Percentiles rank a stretch among this genome's conserved stretches.
Evolutionary conservation across 192 early-diverging fungal species (phyloP).

Genomic region (Gamsiella multidivaricata): DNA sequence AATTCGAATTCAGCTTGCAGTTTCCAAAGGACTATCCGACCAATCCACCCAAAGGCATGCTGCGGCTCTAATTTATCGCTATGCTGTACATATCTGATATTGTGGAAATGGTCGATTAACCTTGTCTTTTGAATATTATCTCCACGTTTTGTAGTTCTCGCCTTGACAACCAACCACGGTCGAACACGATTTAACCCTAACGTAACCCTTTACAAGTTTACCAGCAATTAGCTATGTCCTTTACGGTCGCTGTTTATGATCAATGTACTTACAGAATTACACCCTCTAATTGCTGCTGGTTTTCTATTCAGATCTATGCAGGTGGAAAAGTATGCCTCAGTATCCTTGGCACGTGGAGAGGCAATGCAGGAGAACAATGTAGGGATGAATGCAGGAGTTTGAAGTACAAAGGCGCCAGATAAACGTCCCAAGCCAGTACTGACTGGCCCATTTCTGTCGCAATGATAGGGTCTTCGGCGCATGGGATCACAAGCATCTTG

Average conservation of each 20-base stretch:
- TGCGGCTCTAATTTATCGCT: background rate
- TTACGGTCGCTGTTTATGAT: background rate
- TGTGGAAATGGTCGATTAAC: no score
- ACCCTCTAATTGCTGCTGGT: background rate
- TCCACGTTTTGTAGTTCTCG: conserved; percentile 45
- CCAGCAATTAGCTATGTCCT: background rate
- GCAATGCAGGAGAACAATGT: conserved; percentile 65
- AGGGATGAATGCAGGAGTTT: conserved; percentile 9
- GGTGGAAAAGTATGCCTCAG: conserved; percentile 69
- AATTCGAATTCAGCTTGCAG: conserved; percentile 57
- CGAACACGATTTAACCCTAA: conserved; percentile 72
- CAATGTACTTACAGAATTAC: no score
- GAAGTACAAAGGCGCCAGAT: background rate
- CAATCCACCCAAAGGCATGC: conserved; percentile 62
- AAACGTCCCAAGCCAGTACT: background rate
- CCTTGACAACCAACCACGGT: conserved; percentile 64
- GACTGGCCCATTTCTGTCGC: background rate
- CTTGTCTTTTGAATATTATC: background rate
- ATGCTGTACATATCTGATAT: no score
- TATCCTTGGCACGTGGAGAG: conserved; percentile 73
- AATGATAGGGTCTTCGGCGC: conserved; percentile 61
- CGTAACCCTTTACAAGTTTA: conserved; percentile 48
- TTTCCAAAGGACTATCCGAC: conserved; percentile 68
- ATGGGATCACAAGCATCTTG: conserved; percentile 68
- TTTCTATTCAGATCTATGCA: conserved; percentile 35